Evolutionary conservation across 257 asterid genomes (phyloP), one percentile per base, ranked within the genome.

Genomic region (Penstemon newberryi): DNA sequence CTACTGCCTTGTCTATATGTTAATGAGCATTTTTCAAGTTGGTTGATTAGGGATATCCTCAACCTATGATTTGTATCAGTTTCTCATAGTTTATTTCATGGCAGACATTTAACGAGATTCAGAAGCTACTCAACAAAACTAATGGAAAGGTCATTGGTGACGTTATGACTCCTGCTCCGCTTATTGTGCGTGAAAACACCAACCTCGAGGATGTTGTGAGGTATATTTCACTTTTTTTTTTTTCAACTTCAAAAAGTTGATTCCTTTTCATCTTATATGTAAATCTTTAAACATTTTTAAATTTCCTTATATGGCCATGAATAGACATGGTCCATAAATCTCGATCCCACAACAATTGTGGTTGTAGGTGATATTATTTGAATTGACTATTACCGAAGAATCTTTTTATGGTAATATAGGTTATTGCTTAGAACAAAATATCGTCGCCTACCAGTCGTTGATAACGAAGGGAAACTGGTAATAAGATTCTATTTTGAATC

Each of bases 361-460:
- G 56, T 10, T 6, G 10, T 7, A 58, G 9, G 7, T 58, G 33
- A 38, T 58, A 15, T 40, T 10, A 0, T 58, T 11, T 42, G 33
- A 43, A 42, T 1, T 4, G 7, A 11, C 54, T 3, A 52, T 39
- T 37, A 38, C 13, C 6, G 19, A 13, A 15, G 8, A 53, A 39
- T 53, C 38, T 63, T 19, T 70, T 46, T 63, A 25, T 63, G 60
- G 12, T 47, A 54, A 60, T 78, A 63, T 49, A 83, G 95, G 84
- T 69, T 85, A 72, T 78, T 87, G 87, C 92, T 87, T 8, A 76
- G 67, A 60, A 87, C 95, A 47, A 87, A 87, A 70, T 84, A 79
- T 75, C 95, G 96, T 0, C 88, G 98, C 25, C 79, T 92, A 50
- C 98, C 98, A 25, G 96, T 92, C 76, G 96, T 90, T 42, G 96